phyloP scores from a whole-genome alignment of 2,329 filamentous ascomycete genomes.

The Pestalotiopsis sp. region DNA sequence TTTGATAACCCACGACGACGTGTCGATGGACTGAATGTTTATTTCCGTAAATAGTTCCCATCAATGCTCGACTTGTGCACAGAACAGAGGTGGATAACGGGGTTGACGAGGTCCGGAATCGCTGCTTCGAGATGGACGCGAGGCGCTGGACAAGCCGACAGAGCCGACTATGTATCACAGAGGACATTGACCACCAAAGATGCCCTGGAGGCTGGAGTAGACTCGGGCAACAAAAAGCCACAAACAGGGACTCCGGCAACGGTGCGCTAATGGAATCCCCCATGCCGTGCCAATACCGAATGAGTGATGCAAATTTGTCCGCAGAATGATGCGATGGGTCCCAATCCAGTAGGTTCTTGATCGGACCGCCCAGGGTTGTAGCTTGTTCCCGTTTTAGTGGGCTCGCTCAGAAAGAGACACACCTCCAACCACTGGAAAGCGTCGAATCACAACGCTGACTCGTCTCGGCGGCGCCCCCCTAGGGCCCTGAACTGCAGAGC shows the following conservation, averaged over 20 bases:
- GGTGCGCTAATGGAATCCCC: not conserved
- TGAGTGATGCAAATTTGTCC: slow-evolving; percentile 9
- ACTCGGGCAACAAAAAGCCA: too few relatives aligned
- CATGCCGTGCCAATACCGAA: not conserved
- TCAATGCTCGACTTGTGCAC: not conserved
- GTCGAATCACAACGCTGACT: slow-evolving; percentile 10
- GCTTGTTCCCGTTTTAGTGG: slow-evolving; percentile 8
- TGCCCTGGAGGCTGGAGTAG: not conserved
- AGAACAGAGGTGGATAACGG: not conserved
- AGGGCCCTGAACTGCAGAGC: not conserved
- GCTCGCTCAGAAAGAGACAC: not conserved
- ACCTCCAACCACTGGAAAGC: slow-evolving; percentile 1
- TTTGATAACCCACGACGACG: too few relatives aligned
- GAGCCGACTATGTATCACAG: not conserved
- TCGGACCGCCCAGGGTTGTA: not conserved
- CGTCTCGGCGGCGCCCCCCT: not conserved
- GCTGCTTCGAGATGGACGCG: not conserved
- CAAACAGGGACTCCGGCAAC: slow-evolving; percentile 3
- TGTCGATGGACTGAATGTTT: not conserved
- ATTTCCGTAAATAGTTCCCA: not conserved
- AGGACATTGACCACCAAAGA: not conserved
- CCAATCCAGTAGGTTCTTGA: slow-evolving; percentile 11
- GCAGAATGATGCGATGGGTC: slow-evolving; percentile 11
- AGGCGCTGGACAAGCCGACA: not conserved
- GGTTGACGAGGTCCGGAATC: not conserved